Evolutionary conservation across 2,329 filamentous ascomycete species (phyloP).

Genomic region (Apiospora saccharicola): DNA sequence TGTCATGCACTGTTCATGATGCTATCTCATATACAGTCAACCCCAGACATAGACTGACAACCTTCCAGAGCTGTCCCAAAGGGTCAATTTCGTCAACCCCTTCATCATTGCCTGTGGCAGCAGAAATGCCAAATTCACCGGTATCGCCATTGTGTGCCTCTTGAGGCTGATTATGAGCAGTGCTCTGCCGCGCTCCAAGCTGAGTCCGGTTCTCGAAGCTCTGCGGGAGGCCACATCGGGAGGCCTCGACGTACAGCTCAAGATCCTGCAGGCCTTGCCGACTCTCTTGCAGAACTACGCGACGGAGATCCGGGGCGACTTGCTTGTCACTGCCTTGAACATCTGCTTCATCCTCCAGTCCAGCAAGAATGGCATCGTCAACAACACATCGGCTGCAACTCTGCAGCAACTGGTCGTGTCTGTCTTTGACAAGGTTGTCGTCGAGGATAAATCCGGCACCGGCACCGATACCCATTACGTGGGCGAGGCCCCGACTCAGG

Average conservation of each 20-base stretch:
- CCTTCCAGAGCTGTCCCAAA: conserved; percentile 77
- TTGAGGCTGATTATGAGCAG: conserved; percentile 86
- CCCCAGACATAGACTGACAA: not conserved
- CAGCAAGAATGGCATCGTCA: conserved; percentile 92
- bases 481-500: conserved; percentile 72
- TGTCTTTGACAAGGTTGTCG: conserved; percentile 89
- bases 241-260: conserved; percentile 88
- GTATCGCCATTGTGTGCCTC: conserved; percentile 85
- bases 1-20: conserved; percentile 34
- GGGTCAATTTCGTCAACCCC: conserved; percentile 85
- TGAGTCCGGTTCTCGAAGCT: conserved; percentile 88
- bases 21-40: not conserved
- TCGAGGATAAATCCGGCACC: conserved; percentile 71
- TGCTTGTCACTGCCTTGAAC: conserved; percentile 83
- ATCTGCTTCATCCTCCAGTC: conserved; percentile 91
- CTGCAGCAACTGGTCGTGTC: conserved; percentile 92
- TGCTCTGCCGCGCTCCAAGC: conserved; percentile 78
- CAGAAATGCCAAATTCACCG: conserved; percentile 88
- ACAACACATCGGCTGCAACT: conserved; percentile 95
- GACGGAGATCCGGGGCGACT: conserved; percentile 77
- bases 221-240: conserved; percentile 85
- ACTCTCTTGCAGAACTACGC: conserved; percentile 91
- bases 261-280: conserved; percentile 91
- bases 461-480: conserved; percentile 62
- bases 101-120: conserved; percentile 94